Conservation (phyloP, 805 yeast genomes). For the Starmerella ratchasimensis region DNA sequence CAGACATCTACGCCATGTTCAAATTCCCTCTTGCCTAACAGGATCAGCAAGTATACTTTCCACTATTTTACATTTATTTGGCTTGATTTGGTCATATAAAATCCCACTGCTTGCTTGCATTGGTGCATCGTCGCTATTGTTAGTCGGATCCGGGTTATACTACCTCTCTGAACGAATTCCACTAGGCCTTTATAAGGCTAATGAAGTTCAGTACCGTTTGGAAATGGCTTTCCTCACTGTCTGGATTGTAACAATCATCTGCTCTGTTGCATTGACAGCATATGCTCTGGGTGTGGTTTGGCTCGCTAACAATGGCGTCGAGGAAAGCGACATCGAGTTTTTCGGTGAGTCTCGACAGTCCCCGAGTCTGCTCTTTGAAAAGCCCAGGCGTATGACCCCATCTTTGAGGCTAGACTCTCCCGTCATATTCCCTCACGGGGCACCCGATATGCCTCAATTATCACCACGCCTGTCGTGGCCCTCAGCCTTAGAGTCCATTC, state of each 20-base stretch:
- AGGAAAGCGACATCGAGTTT: too few species aligned
- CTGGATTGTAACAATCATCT: slow-evolving; percentile 12
- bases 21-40: slow-evolving; percentile 12
- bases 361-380: too few species aligned
- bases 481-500: slow-evolving; percentile 6
- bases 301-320: slow-evolving; percentile 1
- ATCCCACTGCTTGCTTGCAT: slow-evolving; percentile 1
- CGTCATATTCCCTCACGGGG: background rate
- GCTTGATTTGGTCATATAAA: slow-evolving; percentile 9
- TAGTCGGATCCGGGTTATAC: slow-evolving; percentile 15
- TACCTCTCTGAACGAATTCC: slow-evolving; percentile 5
- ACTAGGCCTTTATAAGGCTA: background rate
- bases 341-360: too few species aligned
- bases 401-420: slow-evolving; percentile 4
- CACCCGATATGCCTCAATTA: background rate
- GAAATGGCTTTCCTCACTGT: slow-evolving; percentile 12
- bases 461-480: slow-evolving; percentile 11
- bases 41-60: slow-evolving; percentile 6
- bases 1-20: background rate
- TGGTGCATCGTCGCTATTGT: background rate
- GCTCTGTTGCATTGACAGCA: slow-evolving; percentile 1
- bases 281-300: slow-evolving; percentile 15
- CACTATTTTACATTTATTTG: slow-evolving; percentile 1
- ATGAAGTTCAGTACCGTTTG: background rate
- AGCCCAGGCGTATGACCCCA: slow-evolving; percentile 1